Base-by-base conservation (phyloP, 305 asterid genomes). In the Fraxinus albicans region DNA sequence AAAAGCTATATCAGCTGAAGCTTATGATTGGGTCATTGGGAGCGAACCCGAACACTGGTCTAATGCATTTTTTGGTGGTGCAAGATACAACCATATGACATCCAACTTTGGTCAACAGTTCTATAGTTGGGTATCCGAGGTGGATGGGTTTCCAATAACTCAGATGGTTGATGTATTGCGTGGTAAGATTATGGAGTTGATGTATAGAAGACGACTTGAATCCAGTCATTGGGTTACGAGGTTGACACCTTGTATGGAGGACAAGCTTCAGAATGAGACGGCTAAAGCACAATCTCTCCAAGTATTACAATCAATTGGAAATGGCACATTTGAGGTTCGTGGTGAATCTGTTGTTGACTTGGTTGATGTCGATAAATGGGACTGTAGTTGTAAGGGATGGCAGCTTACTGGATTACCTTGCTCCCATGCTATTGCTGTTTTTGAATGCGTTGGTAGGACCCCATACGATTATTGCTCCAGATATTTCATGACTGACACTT, bases 41-140 rank as follows among this genome's bases (percentile, higher is more conserved):
- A 94, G 97, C 65, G 97, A 96, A 85, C 99, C 98, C 3, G 91
- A 90, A 31, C 97, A 94, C 88, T 96, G 99, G 99, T 97, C 99
- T 17, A 96, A 94, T 83, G 93, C 97, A 4, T 89, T 82, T 89
- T 96, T 94, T 36, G 89, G 86, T 34, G 98, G 99, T 88, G 90
- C 92, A 9, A 90, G 99, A 82, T 96, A 93, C 85, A 90, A 91
- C 86, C 97, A 93, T 65, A 91, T 96, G 98, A 87, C 97, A 73
- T 92, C 98, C 55, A 92, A 91, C 84, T 96, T 96, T 77, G 99
- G 99, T 75, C 93, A 93, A 79, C 93, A 90, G 84, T 96, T 96
- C 88, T 93, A 90, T 80, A 89, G 88, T 84, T 96, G 99, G 99
- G 98, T 94, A 74, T 88, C 97, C 1, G 99, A 96, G 91, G 99